Evolutionary conservation across 192 early-diverging fungal genomes (phyloP).

Genomic region (Phlyctochytrium arcticum): DNA sequence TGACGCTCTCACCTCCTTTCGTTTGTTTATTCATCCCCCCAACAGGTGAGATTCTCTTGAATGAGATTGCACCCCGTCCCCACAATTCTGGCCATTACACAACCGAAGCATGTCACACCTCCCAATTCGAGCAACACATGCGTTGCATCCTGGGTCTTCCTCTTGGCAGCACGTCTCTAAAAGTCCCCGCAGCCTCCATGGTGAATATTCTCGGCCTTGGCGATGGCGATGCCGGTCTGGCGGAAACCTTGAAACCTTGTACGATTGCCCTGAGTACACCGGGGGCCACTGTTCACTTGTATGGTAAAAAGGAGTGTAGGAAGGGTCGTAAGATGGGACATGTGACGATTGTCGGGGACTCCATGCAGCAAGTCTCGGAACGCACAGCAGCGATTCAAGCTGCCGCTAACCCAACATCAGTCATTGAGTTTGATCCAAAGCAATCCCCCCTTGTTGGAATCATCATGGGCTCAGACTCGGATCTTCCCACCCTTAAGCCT

Average conservation of each 20-base stretch:
- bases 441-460: conserved; percentile 73
- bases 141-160: conserved; percentile 89
- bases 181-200: conserved; percentile 91
- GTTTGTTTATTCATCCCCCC: background rate
- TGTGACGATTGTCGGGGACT: conserved; percentile 86
- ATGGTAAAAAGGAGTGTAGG: conserved; percentile 89
- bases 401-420: conserved; percentile 15
- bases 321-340: conserved; percentile 97
- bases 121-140: conserved; percentile 93
- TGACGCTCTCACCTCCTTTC: background rate
- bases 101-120: conserved; percentile 94
- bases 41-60: conserved; percentile 74
- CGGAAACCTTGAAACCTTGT: conserved; percentile 62
- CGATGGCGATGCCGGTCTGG: conserved; percentile 40
- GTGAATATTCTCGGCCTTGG: conserved; percentile 88
- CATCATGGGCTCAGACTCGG: conserved; percentile 99
- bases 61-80: conserved; percentile 98
- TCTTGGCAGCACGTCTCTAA: conserved; percentile 78
- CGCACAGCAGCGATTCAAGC: conserved; percentile 57
- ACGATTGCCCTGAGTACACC: conserved; percentile 67
- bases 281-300: conserved; percentile 88
- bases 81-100: conserved; percentile 99
- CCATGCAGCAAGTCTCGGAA: conserved; percentile 71
- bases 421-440: background rate
- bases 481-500: conserved; percentile 89